These are phyloP conservation scores for Ustilaginoidea virens DNA, from an alignment of 2,329 filamentous ascomycete species.

Conservation along the genomic window DNA sequence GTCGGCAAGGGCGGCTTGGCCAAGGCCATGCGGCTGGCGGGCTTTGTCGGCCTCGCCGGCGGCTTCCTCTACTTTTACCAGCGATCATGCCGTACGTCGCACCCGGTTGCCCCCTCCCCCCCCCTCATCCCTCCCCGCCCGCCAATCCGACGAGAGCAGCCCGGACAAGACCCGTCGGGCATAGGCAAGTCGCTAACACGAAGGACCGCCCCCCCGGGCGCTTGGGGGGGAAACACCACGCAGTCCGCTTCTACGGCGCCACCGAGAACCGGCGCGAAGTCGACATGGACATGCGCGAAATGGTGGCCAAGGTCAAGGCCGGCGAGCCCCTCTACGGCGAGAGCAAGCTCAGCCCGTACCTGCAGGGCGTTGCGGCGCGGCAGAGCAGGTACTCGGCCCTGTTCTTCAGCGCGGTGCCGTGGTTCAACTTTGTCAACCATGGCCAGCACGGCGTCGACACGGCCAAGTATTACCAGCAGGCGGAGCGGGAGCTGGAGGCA, in stretches of 20 bases:
- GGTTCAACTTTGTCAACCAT: slow-evolving; percentile 99
- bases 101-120: not conserved
- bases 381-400: slow-evolving; percentile 86
- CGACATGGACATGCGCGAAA: slow-evolving; percentile 94
- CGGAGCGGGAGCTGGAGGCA: slow-evolving; percentile 81
- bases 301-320: slow-evolving; percentile 90
- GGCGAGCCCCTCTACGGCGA: slow-evolving; percentile 82
- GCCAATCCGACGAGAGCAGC: no score
- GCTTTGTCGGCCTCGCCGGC: slow-evolving; percentile 56
- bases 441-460: slow-evolving; percentile 92
- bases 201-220: no score
- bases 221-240: no score
- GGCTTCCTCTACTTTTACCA: slow-evolving; percentile 80
- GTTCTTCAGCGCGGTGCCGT: slow-evolving; percentile 73
- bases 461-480: slow-evolving; percentile 94
- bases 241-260: slow-evolving; percentile 92
- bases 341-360: slow-evolving; percentile 63
- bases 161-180: no score
- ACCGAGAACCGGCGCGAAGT: slow-evolving; percentile 83
- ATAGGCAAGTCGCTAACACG: no score
- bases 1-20: slow-evolving; percentile 72
- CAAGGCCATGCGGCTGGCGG: slow-evolving; percentile 65
- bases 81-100: slow-evolving; percentile 58
- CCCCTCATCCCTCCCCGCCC: no score
- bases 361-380: slow-evolving; percentile 83